A percentile compares a stretch with the other conserved stretches of the same genome.
phyloP scores from a whole-genome alignment of 2,329 filamentous ascomycete genomes.

The Immersiporthe knoxdaviesiana region DNA sequence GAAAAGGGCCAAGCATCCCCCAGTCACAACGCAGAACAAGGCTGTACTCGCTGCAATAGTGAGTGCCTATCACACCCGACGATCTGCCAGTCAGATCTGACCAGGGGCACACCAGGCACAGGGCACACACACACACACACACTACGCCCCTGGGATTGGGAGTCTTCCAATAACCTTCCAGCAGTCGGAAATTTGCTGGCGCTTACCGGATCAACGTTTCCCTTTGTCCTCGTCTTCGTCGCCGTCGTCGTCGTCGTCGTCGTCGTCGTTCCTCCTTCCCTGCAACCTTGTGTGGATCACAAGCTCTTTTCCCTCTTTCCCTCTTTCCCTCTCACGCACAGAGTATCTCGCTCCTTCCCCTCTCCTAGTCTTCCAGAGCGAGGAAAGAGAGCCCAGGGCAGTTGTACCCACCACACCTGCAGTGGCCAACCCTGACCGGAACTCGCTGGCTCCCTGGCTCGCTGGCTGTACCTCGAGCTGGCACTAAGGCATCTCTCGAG shows the following conservation, averaged over 20 bases:
- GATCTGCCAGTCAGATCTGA: conserved; percentile 6
- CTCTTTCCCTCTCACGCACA: neutral
- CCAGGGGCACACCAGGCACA: neutral
- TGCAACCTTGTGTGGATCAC: neutral
- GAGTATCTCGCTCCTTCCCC: too few relatives aligned
- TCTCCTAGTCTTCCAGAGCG: too few relatives aligned
- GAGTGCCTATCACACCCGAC: conserved; percentile 5
- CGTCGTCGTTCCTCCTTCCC: neutral
- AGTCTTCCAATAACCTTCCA: conserved; percentile 6
- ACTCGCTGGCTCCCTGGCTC: conserved; percentile 28
- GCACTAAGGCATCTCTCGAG: conserved; percentile 30
- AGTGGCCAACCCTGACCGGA: neutral
- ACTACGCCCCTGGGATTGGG: neutral
- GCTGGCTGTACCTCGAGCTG: conserved; percentile 29
- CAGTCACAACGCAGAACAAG: neutral
- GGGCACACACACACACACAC: neutral
- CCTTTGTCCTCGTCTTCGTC: neutral
- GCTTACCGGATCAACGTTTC: conserved; percentile 9
- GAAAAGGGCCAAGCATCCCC: neutral
- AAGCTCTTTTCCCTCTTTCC: neutral
- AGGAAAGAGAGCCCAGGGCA: neutral
- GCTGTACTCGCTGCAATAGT: neutral
- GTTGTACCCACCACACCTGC: conserved; percentile 3
- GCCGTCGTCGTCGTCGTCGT: neutral
- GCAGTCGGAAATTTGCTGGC: conserved; percentile 6